These are phyloP conservation scores for Nissolia schottii DNA, from an alignment of 306 rosid species.

Conservation along the genomic window DNA sequence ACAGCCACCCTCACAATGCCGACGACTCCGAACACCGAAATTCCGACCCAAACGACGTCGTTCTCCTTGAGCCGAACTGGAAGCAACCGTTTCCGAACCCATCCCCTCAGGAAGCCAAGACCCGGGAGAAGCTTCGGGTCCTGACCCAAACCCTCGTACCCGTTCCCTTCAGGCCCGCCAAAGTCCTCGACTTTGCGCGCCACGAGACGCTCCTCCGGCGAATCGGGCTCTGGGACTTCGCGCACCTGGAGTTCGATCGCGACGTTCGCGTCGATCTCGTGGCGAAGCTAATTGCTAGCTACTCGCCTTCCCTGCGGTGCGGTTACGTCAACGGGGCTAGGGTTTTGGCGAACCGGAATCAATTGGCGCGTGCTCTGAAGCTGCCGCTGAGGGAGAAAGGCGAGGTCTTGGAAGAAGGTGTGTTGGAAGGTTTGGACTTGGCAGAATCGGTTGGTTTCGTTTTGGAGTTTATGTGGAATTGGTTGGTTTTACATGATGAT, in stretches of 20 bases:
- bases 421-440: slow-evolving; percentile 11
- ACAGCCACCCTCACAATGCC: not conserved
- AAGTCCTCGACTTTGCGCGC: slow-evolving; percentile 51
- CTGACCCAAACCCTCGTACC: slow-evolving; percentile 57
- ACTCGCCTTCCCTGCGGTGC: slow-evolving; percentile 3
- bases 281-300: slow-evolving; percentile 54
- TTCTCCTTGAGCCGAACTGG: slow-evolving; percentile 25
- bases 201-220: slow-evolving; percentile 64
- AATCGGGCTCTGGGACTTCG: slow-evolving; percentile 81
- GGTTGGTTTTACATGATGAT: slow-evolving; percentile 86
- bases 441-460: slow-evolving; percentile 51
- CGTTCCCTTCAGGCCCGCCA: slow-evolving; percentile 55
- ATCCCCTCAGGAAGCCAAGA: slow-evolving; percentile 31
- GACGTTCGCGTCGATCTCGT: slow-evolving; percentile 54
- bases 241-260: slow-evolving; percentile 61
- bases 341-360: slow-evolving; percentile 55
- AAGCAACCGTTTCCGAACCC: slow-evolving; percentile 24
- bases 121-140: slow-evolving; percentile 45
- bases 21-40: slow-evolving; percentile 10
- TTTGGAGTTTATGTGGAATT: slow-evolving; percentile 56
- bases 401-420: not conserved
- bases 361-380: slow-evolving; percentile 62
- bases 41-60: no score
- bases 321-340: slow-evolving; percentile 52
- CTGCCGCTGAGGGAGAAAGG: slow-evolving; percentile 38